phyloP scores from a whole-genome alignment of 805 yeast genomes.

The Pichia pseudocactophila region DNA sequence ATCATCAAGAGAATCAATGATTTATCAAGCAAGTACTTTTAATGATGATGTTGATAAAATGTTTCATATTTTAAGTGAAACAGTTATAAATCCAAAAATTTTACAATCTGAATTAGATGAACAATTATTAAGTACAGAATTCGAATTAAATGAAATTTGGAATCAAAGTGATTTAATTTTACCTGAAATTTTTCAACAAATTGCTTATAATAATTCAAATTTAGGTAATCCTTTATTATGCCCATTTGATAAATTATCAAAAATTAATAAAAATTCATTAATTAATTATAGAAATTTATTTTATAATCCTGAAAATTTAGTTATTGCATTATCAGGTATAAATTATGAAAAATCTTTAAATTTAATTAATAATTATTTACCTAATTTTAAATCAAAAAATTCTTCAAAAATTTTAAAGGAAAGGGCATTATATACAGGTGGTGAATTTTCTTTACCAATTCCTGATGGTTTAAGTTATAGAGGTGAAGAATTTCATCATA shows the following conservation, averaged over 20 bases:
- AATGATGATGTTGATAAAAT: conserved; percentile 73
- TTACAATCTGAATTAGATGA: conserved; percentile 64
- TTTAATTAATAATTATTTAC: conserved; percentile 54
- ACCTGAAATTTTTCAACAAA: conserved; percentile 84
- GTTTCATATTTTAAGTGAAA: conserved; percentile 68
- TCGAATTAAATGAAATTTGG: conserved; percentile 78
- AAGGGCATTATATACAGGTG: conserved; percentile 49
- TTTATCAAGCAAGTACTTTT: conserved; percentile 93
- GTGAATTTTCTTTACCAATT: conserved; percentile 46
- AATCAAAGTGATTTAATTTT: conserved; percentile 74
- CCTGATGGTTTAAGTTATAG: conserved; percentile 52
- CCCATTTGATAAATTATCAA: conserved; percentile 57
- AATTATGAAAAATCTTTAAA: conserved; percentile 59
- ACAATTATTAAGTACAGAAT: conserved; percentile 63
- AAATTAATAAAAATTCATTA: conserved; percentile 45
- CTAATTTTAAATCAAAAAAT: conserved; percentile 40
- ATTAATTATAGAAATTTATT: conserved; percentile 50
- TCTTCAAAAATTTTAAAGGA: conserved; percentile 21
- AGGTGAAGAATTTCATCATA: conserved; percentile 69
- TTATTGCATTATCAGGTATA: conserved; percentile 84
- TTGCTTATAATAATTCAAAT: conserved; percentile 65
- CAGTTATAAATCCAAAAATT: conserved; percentile 63
- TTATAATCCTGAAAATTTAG: conserved; percentile 72
- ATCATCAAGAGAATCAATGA: conserved; percentile 81
- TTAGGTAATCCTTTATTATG: conserved; percentile 83